Evolutionary conservation across 192 early-diverging fungal genomes (phyloP), one percentile per base, ranked within the genome.

Genomic region (Spizellomyces sp.): DNA sequence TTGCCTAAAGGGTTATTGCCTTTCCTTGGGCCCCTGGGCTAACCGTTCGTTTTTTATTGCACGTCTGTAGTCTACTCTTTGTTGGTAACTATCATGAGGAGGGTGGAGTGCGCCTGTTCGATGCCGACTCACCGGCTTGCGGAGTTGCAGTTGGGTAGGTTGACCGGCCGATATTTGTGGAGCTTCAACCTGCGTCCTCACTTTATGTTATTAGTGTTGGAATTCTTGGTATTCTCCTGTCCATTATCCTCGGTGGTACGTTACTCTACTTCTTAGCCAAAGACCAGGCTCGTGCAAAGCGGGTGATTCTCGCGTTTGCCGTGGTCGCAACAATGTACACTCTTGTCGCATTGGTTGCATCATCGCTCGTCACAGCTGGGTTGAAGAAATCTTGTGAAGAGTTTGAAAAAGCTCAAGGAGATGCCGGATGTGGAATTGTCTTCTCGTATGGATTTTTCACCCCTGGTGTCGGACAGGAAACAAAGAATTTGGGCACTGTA

Each of bases 241-340:
- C 72, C 42, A 9, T 57, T 58, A 19, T 45, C 43, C 50, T 74
- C 44, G 56, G 69, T 19, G 48, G 10, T 7, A 45, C 10, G 48
- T 14, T 57, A 45, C n/a, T 60, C 41, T 48, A 36, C 46, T 67
- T 65, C 41, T 57, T 58, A 10, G 14, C 58, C 5, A 27, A n/a
- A 19, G 22, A 62, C 48, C 46, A n/a, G 10, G 36, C 8, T 36
- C 72, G 72, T 47, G 72, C 72, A 42, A 59, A 64, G 21, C 72
- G 72, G 9, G 44, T 74, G 17, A 74, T 74, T 52, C 72, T 47
- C 4, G 63, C 64, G 8, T 57, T 74, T 14, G 72, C 72, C n/a
- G 15, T 60, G 14, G 42, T 74, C 64, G 64, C 72, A 45, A 46
- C 64, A 1, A 41, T 74, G 44, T 74, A 27, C 45, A 48, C 65